These are phyloP conservation scores for Vanilla planifolia DNA, from an alignment of 106 monocot genomes.

Conservation along the genomic window DNA sequence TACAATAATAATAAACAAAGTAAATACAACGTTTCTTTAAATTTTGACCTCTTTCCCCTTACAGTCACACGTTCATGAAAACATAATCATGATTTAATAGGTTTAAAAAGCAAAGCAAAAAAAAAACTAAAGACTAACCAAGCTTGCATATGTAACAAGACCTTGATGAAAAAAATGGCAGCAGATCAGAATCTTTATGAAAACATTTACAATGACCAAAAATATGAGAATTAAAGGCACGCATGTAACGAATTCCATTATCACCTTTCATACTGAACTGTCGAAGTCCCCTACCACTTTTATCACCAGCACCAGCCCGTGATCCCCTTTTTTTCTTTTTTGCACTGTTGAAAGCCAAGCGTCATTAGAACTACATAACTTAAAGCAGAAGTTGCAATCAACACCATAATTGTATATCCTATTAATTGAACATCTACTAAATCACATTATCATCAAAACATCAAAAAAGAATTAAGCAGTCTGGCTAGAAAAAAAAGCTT, in stretches of 20 bases:
- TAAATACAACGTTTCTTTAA: no score
- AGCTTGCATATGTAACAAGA: not conserved
- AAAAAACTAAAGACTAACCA: not conserved
- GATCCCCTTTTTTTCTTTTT: conserved; percentile 96
- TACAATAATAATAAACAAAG: no score
- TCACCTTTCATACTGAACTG: conserved; percentile 88
- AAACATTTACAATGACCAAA: not conserved
- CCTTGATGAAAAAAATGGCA: conserved; percentile 1
- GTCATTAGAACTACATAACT: not conserved
- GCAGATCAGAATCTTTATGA: not conserved
- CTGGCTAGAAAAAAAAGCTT: no score
- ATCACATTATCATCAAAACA: not conserved
- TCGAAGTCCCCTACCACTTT: conserved; percentile 83
- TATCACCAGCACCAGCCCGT: conserved; percentile 76
- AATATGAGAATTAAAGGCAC: not conserved
- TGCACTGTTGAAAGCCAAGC: conserved; percentile 16
- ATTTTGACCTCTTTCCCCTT: no score
- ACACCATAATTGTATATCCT: not conserved
- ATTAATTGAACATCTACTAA: not conserved
- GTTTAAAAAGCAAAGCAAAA: no score
- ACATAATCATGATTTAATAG: no score
- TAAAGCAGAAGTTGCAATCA: not conserved
- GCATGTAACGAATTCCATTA: not conserved
- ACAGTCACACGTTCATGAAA: no score
- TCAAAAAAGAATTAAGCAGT: not conserved